Percentiles rank a stretch among this genome's conserved stretches.
These are phyloP conservation scores for Larix sibirica DNA, from an alignment of 83 land plant genomes.

Conservation along the genomic window DNA sequence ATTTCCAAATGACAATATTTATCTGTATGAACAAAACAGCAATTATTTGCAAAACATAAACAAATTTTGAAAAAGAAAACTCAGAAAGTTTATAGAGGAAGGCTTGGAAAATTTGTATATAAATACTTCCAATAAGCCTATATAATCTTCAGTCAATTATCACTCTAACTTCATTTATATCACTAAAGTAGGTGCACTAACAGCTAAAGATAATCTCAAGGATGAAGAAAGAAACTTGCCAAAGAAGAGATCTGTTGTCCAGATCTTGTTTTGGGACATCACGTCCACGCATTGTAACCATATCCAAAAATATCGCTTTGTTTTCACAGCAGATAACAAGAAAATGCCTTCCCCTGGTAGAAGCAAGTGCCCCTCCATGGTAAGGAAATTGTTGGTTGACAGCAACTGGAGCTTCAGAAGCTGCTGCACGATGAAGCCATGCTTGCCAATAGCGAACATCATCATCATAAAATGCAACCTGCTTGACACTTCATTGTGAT, in stretches of 20 bases:
- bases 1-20: neutral
- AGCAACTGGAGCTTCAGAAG: constrained; percentile 90
- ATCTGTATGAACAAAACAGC: neutral
- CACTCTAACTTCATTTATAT: neutral
- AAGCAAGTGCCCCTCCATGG: constrained; percentile 59
- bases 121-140: neutral
- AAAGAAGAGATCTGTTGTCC: constrained; percentile 94
- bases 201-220: neutral
- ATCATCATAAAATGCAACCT: constrained; percentile 95
- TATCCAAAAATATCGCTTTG: constrained; percentile 93
- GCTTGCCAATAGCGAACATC: constrained; percentile 99
- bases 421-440: constrained; percentile 93
- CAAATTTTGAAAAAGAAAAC: neutral
- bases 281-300: constrained; percentile 98
- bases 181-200: neutral
- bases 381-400: constrained; percentile 67
- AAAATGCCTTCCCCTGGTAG: constrained; percentile 97
- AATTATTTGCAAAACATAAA: neutral
- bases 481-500: constrained; percentile 83
- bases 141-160: neutral
- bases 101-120: neutral
- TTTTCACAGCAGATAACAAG: constrained; percentile 98
- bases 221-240: constrained; percentile 39
- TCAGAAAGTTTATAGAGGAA: neutral
- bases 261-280: constrained; percentile 96